Evolutionary conservation across 2,329 filamentous ascomycete genomes (phyloP), one percentile per base, ranked within the genome.

Genomic region (Gliomastix tumulicola): DNA sequence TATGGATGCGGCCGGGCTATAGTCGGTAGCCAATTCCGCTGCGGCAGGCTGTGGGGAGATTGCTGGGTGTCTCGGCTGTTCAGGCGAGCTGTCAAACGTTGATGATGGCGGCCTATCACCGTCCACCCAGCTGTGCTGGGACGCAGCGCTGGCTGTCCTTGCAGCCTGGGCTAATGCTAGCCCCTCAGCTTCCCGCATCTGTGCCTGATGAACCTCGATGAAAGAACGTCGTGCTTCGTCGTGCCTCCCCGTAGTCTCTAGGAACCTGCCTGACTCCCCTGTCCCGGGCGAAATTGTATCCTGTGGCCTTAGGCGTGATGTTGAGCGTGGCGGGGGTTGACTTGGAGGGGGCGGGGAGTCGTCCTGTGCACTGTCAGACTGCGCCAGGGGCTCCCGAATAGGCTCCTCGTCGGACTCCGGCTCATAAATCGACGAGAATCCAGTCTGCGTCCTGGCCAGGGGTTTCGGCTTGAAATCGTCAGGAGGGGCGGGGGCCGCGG

Each of bases 121-220:
- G 15, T 55, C 51, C 15, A 55, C 58, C 56, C 59, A 56, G 9
- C 55, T 49, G 13, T 54, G 50, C 9, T 53, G 49, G 7, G 56
- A 53, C 2, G 32, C 41, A 12, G 56, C 54, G 39, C 52, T 62
- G 41, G 52, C 55, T 32, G 48, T 54, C 25, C 47, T 55, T 36
- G 49, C 56, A 33, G 74, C 74, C 40, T 73, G 65, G 7, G 74
- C 66, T 43, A 82, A 69, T 7, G 74, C 76, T 47, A 66, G 65
- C 3, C 74, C 77, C 50, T 82, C 78, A 6, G 71, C 75, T 46
- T 71, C 60, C 25, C 75, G 68, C 69, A 81, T 79, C 49, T 80
- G 63, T 5, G 74, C 74, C 49, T 69, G 72, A 44, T 74, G 74
- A 15, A 65, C 63, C 51, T 74, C 74, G 38, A 79, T 76, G 45